A percentile compares a stretch with the other conserved stretches of the same genome.
phyloP scores from a whole-genome alignment of 179 eudicot species.

The Nepenthes alata region DNA sequence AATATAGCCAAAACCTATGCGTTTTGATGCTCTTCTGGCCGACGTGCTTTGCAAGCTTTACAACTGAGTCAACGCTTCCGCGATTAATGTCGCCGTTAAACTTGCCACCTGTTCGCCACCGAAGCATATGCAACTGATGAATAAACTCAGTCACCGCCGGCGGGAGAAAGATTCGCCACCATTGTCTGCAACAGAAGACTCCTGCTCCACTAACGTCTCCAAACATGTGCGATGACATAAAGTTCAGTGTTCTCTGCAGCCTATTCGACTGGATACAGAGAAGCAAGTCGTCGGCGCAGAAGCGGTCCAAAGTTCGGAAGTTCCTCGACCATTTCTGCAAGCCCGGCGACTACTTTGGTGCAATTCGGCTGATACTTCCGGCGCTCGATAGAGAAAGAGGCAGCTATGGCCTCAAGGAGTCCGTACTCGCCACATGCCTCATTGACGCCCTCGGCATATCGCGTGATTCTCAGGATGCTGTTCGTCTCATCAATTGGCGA shows the following conservation, averaged over 20 bases:
- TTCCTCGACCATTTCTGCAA: conserved; percentile 58
- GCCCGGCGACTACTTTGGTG: conserved; percentile 50
- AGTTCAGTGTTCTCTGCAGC: conserved; percentile 60
- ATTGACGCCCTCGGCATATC: conserved; percentile 75
- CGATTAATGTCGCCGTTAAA: no score
- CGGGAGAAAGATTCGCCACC: neutral
- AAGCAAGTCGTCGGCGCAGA: conserved; percentile 31
- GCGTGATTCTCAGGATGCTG: conserved; percentile 71
- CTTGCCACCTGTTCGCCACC: no score
- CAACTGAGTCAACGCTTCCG: no score
- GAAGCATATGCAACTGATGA: no score
- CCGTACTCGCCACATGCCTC: conserved; percentile 54
- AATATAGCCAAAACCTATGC: no score
- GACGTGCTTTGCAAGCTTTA: no score
- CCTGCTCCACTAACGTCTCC: neutral
- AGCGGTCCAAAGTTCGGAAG: conserved; percentile 69
- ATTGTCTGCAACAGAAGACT: neutral
- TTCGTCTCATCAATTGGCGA: conserved; percentile 71
- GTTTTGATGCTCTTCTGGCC: no score
- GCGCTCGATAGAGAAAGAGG: conserved; percentile 77
- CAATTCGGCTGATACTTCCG: conserved; percentile 69
- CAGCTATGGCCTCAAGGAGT: conserved; percentile 74
- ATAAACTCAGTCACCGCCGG: no score
- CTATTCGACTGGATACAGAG: conserved; percentile 49
- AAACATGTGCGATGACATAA: conserved; percentile 26